Percentiles rank a stretch among this genome's conserved stretches.
Evolutionary conservation across 345 rosid genomes (phyloP).

Genomic region (Corchorus olitorius): DNA sequence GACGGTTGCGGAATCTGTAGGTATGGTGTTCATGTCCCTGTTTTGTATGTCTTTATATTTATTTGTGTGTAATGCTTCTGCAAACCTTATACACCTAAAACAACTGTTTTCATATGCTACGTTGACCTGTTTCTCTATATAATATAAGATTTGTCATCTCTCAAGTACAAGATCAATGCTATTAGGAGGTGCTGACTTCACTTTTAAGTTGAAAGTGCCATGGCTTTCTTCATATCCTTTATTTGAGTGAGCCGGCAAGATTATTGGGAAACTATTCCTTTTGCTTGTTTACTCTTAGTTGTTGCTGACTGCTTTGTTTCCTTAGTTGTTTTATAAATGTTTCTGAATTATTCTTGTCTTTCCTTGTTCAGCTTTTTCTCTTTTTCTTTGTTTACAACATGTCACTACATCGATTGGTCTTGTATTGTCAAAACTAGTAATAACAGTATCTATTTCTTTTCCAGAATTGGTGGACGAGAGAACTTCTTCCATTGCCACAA

Average conservation of each 20-base stretch:
- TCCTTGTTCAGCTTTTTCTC: background rate
- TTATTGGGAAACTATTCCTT: background rate
- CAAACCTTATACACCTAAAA: background rate
- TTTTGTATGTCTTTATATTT: background rate
- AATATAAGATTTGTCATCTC: background rate
- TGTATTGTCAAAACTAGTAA: background rate
- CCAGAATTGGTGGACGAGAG: constrained; percentile 79
- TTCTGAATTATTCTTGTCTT: background rate
- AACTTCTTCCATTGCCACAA: constrained; percentile 89
- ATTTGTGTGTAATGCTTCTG: background rate
- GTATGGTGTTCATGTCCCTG: constrained; percentile 34
- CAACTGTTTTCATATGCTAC: too few species aligned
- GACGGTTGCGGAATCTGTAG: constrained; percentile 95
- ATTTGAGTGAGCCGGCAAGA: too few species aligned
- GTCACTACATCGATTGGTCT: background rate
- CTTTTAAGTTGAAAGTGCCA: background rate
- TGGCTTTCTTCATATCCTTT: background rate
- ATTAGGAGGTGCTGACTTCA: background rate
- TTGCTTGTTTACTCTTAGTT: background rate
- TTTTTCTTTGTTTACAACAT: background rate
- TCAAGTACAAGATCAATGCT: background rate
- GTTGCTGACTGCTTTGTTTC: background rate
- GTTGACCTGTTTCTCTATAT: background rate
- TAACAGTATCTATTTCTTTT: constrained; percentile 3
- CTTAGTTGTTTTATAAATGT: background rate